These are phyloP conservation scores for Pyricularia grisea DNA, from an alignment of 2,329 filamentous ascomycete species.

Conservation along the genomic window DNA sequence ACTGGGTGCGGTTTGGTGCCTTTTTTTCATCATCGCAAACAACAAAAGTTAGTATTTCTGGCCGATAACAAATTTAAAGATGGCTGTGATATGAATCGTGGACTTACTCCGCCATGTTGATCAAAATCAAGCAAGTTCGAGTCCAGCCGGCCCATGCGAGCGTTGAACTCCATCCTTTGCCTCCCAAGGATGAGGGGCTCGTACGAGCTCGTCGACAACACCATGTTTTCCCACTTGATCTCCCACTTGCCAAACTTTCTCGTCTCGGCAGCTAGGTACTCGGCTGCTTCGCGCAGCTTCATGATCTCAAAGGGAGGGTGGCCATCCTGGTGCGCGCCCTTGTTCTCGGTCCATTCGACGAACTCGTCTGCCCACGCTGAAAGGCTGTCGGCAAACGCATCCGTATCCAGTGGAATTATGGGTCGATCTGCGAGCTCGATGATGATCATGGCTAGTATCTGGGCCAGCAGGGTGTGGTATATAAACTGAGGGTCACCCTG, in stretches of 20 bases:
- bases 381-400: slow-evolving; percentile 60
- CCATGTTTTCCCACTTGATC: slow-evolving; percentile 61
- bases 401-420: slow-evolving; percentile 73
- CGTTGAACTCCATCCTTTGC: slow-evolving; percentile 67
- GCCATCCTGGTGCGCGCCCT: slow-evolving; percentile 27
- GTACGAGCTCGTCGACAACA: slow-evolving; percentile 64
- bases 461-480: slow-evolving; percentile 70
- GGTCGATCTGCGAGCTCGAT: slow-evolving; percentile 77
- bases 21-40: slow-evolving; percentile 20
- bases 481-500: slow-evolving; percentile 74
- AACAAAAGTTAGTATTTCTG: slow-evolving; percentile 4
- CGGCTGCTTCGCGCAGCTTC: slow-evolving; percentile 53
- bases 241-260: slow-evolving; percentile 68
- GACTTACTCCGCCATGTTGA: slow-evolving; percentile 62
- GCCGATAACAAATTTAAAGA: background rate
- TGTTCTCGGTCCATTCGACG: slow-evolving; percentile 16
- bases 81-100: background rate
- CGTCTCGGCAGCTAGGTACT: slow-evolving; percentile 49
- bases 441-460: slow-evolving; percentile 73
- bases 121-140: slow-evolving; percentile 71
- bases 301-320: slow-evolving; percentile 38
- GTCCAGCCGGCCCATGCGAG: slow-evolving; percentile 72
- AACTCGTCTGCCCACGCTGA: slow-evolving; percentile 46
- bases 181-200: slow-evolving; percentile 61
- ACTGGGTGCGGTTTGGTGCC: slow-evolving; percentile 83